Base-by-base conservation (phyloP, 2,329 filamentous ascomycete genomes). In the Orbilia ellipsospora region DNA sequence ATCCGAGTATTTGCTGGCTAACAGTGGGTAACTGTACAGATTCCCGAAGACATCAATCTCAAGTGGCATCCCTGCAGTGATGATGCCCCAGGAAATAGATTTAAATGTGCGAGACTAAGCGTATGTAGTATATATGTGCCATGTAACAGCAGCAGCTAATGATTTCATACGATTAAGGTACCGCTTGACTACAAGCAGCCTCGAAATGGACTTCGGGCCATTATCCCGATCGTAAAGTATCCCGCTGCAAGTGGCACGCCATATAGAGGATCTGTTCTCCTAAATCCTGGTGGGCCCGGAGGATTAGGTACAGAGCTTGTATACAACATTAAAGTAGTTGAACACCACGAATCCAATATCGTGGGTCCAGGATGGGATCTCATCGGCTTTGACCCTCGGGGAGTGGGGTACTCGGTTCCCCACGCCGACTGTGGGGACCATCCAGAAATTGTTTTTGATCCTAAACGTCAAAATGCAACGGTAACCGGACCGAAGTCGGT, bases 161-260 rank as follows among this genome's bases (percentile, higher is more conserved):
- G 40, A 42, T 42, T 15, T 42, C 15, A 42, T 7, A 42, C 40
- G 7, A 7, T 42, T 15, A 7, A n/a, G 83, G 85, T 10, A 13
- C 83, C 85, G 7, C 84, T 86, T 82, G 84, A 85, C 77, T 85
- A 85, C 74, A 79, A 81, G 73, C 81, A 83, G 12, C 83, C 83
- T 6, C 72, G 85, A 44, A 82, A 83, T 70, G 79, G 56, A 1
- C 40, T 74, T 4, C 23, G 28, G 15, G 69, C 69, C 4, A 50
- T 68, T 28, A 50, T 74, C 8, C 69, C 69, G 7, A 52, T 74
- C 7, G 44, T 74, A 7, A 67, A 68, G 36, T 61, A 54, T 12
- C 56, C 62, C 2, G 70, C 70, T 1, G 61, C 57, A 7, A 55
- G 55, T 12, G 83, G 83, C 31, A 55, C 61, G 8, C 60, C 60